Conservation (phyloP, 2,329 filamentous ascomycete genomes). For the Hortaea sp. region DNA sequence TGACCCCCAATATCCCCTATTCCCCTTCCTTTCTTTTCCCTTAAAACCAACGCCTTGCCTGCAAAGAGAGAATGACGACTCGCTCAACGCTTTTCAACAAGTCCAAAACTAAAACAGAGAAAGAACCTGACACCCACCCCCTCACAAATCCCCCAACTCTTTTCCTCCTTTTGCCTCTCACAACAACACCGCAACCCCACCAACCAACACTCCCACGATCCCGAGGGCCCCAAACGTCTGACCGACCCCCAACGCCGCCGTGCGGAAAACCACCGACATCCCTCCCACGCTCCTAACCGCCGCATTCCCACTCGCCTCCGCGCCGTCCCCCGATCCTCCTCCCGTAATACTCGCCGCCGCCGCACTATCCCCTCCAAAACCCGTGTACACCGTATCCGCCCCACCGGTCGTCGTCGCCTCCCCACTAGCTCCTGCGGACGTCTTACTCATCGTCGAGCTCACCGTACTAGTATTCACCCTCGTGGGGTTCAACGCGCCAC, state of each 20-base stretch:
- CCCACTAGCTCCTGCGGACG: conserved; percentile 18
- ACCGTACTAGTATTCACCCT: conserved; percentile 48
- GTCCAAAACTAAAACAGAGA: too few relatives aligned
- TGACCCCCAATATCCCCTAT: too few relatives aligned
- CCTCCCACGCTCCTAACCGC: conserved; percentile 22
- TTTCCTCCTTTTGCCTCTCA: conserved; percentile 7
- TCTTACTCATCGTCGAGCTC: conserved; percentile 28
- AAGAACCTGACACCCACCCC: too few relatives aligned
- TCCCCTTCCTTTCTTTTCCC: too few relatives aligned
- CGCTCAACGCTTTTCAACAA: too few relatives aligned
- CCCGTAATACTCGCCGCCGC: conserved; percentile 18
- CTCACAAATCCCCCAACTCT: background rate
- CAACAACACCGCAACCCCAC: conserved; percentile 42
- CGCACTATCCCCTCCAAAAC: conserved; percentile 28
- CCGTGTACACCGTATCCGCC: conserved; percentile 33
- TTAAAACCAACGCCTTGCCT: too few relatives aligned
- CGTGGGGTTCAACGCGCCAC: conserved; percentile 58
- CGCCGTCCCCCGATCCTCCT: conserved; percentile 17
- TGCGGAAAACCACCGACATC: conserved; percentile 15
- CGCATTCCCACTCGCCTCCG: conserved; percentile 16
- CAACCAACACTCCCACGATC: conserved; percentile 45
- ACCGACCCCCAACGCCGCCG: conserved; percentile 41
- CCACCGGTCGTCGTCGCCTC: conserved; percentile 17
- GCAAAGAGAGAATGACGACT: too few relatives aligned
- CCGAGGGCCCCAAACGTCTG: conserved; percentile 47